Evolutionary conservation across 2,329 filamentous ascomycete genomes (phyloP), one percentile per base, ranked within the genome.

Genomic region (Clarireedia monteithiana): DNA sequence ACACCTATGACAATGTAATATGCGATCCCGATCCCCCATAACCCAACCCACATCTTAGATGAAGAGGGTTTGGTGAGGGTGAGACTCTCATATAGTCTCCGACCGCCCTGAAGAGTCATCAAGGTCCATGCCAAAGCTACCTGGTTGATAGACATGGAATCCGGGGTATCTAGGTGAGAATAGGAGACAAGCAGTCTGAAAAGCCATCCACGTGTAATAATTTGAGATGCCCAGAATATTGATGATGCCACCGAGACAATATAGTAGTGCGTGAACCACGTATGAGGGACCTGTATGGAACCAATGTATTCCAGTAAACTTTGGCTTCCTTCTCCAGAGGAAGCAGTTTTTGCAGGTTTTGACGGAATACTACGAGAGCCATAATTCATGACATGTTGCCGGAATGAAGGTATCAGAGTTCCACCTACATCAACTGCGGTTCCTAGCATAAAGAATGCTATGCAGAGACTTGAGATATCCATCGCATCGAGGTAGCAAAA

Each of bases 181-280:
- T 57, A 54, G 67, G 71, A 71, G 69, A 70, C 68, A 58, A 62
- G 71, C 69, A 71, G 83, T 66, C 70, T 69, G 68, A 90, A 78
- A 17, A 80, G 63, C 0, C 66, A 59, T 1, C 88, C 87, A 58
- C 74, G 70, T 26, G 66, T 72, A 24, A 80, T 61, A 53, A 87
- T 79, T 69, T 91, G 85, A 62, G 72, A 70, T 0, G 77, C 80
- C 90, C 91, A 96, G 69, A 91, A 87, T 4, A 82, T 65, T 0
- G 89, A 91, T 58, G 82, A 84, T 2, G 74, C 67, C 4, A 91
- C 73, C 3, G 89, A 92, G 38, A 84, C 69, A 53, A 88, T 67
- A 70, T 99, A 97, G 73, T 96, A 97, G 64, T 94, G 88, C 45
- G 78, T 80, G 71, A 97, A 97, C 84, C 89, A 97, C 59, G 80